These are phyloP conservation scores for Strombidium stylifer DNA, from an alignment of 73 alveolate genomes.

Conservation along the genomic window DNA sequence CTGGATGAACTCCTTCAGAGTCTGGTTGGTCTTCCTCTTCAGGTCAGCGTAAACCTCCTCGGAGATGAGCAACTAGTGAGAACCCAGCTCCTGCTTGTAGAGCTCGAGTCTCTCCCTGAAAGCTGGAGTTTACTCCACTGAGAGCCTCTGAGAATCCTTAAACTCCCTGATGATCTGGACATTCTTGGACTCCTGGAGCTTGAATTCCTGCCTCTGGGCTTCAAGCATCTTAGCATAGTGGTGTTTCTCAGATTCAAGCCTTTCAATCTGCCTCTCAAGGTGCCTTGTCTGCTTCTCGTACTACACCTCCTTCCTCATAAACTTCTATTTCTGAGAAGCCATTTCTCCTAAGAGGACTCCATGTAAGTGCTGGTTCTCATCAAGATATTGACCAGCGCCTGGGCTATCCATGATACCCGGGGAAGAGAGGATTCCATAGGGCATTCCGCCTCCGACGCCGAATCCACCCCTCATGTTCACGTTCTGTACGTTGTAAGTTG, in stretches of 20 bases:
- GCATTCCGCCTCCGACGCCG: constrained; percentile 3
- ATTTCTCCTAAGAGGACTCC: not conserved
- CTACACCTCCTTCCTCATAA: constrained; percentile 1
- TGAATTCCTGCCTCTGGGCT: constrained; percentile 39
- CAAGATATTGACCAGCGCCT: not conserved
- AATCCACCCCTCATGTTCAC: not conserved
- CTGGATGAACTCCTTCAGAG: constrained; percentile 51
- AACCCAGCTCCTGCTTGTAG: constrained; percentile 42
- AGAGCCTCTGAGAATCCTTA: constrained; percentile 10
- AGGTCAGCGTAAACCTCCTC: constrained; percentile 56
- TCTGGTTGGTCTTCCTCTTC: constrained; percentile 23
- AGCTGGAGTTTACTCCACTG: constrained; percentile 32
- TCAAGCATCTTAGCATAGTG: constrained; percentile 11
- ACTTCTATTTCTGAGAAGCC: constrained; percentile 6
- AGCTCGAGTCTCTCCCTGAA: constrained; percentile 40
- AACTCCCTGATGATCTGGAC: constrained; percentile 33
- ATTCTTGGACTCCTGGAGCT: constrained; percentile 21
- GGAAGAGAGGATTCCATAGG: not conserved
- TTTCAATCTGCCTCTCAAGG: constrained; percentile 45
- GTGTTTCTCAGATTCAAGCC: constrained; percentile 50
- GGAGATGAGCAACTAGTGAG: not conserved
- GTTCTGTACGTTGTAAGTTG: constrained; percentile 1
- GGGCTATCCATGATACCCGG: constrained; percentile 1
- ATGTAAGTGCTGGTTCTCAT: not conserved
- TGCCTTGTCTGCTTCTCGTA: constrained; percentile 35